Evolutionary conservation across 192 early-diverging fungal species (phyloP), one percentile per base, ranked within the genome.

Genomic region (Coemansia sp.): DNA sequence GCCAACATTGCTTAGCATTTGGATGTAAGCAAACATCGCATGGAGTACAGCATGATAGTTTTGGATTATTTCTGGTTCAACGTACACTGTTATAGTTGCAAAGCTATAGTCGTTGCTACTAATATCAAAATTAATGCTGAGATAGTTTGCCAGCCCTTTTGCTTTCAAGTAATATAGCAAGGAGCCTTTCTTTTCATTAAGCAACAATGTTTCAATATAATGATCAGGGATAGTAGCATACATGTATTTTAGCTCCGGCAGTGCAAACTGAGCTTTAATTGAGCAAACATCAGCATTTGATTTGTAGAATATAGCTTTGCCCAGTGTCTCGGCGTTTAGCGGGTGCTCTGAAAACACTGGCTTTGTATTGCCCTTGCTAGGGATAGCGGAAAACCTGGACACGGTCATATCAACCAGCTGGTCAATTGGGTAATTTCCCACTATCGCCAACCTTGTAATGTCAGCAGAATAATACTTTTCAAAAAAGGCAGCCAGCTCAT

Each of bases 391-490:
- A 56, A 97, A 93, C 62, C 85, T 90, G 24, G 85, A 78, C 9
- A 91, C 88, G 0, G 87, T 87, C 93, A 88, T 90, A 32, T 87
- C 71, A 7, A 82, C 70, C 46, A 96, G 81, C 64, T 85, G 58
- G 60, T 94, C 90, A 4, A 69, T 55, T 9, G 91, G 73, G 70
- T 98, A 92, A 67, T 86, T 84, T 42, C 93, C 95, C 14, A 94
- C 63, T 22, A 98, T 77, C n/a, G 87, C 85, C 9, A 96, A 75
- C 69, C 89, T 93, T 93, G 95, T 97, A 28, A 97, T 63, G 40
- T 96, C 95, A 12, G 92, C 86, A 16, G 92, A 94, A 69, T 98
- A 98, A 65, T 92, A 92, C 48, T 81, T 83, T 2, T 84, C 64
- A 65, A 95, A 88, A 53, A 96, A 94, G 42, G 89, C 86, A 23